Conservation (phyloP, 495 filamentous ascomycete genomes). For the Penicillium parvum region DNA sequence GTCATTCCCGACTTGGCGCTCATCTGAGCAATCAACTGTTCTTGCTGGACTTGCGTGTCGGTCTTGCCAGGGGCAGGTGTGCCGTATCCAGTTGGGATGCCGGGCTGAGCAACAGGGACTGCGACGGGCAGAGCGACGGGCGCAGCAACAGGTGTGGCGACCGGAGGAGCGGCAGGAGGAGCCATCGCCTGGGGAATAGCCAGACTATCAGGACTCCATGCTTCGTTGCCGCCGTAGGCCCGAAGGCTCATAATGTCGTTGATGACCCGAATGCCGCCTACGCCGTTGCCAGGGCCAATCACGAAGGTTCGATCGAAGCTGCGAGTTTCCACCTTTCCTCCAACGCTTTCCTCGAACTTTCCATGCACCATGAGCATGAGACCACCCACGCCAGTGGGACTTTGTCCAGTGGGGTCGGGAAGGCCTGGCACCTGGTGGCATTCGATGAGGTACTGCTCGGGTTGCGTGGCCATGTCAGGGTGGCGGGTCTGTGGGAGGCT, state of each 20-base stretch:
- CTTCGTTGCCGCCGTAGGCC: constrained; percentile 57
- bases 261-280: constrained; percentile 66
- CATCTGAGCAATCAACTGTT: constrained; percentile 61
- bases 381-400: constrained; percentile 62
- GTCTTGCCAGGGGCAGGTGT: constrained; percentile 36
- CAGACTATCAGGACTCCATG: constrained; percentile 50
- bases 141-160: constrained; percentile 3
- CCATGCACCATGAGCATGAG: constrained; percentile 77
- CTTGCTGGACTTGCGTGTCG: constrained; percentile 48
- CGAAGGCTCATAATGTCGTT: constrained; percentile 74
- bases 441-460: constrained; percentile 73
- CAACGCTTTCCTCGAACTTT: constrained; percentile 70
- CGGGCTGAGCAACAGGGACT: constrained; percentile 16
- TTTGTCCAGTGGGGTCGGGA: constrained; percentile 64
- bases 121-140: constrained; percentile 1
- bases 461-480: constrained; percentile 56
- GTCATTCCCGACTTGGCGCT: constrained; percentile 69
- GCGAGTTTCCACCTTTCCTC: constrained; percentile 54
- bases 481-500: constrained; percentile 71
- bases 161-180: constrained; percentile 11
- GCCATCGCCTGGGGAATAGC: constrained; percentile 20
- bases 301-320: constrained; percentile 85
- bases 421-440: constrained; percentile 72
- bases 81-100: constrained; percentile 39
- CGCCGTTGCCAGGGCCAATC: constrained; percentile 66